Conservation (phyloP, 768 basidiomycete species). For the Paxillus involutus region DNA sequence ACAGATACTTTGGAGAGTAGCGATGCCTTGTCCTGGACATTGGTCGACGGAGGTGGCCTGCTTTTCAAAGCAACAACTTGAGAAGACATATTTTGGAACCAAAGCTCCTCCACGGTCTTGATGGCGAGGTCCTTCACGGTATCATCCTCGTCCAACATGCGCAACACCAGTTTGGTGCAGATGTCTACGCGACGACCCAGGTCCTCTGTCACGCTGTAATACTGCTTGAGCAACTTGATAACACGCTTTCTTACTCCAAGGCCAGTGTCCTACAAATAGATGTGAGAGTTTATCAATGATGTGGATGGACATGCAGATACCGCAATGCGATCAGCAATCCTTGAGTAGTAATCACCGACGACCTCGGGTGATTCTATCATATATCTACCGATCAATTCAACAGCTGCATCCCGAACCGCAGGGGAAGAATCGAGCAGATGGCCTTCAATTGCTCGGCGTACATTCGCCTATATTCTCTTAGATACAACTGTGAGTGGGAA, state of each 20-base stretch:
- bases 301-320: constrained; percentile 44
- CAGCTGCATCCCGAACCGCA: constrained; percentile 93
- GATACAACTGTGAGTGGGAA: not conserved
- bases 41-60: constrained; percentile 28
- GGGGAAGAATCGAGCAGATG: constrained; percentile 91
- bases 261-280: constrained; percentile 75
- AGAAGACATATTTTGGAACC: constrained; percentile 57
- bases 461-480: constrained; percentile 53
- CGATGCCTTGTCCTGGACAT: constrained; percentile 49
- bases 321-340: constrained; percentile 87
- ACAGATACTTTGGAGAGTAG: constrained; percentile 69
- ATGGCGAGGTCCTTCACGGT: constrained; percentile 90
- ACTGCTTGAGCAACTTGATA: constrained; percentile 87
- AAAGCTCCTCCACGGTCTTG: constrained; percentile 88
- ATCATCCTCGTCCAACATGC: constrained; percentile 93
- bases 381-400: constrained; percentile 97
- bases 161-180: constrained; percentile 72
- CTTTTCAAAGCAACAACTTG: constrained; percentile 39
- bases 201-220: constrained; percentile 68
- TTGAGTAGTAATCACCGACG: constrained; percentile 85
- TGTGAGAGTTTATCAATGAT: not conserved
- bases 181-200: constrained; percentile 71
- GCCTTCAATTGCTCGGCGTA: constrained; percentile 84
- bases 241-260: constrained; percentile 93
- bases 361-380: constrained; percentile 87